Conservation (phyloP, 306 rosid genomes). For the Senna tora region DNA sequence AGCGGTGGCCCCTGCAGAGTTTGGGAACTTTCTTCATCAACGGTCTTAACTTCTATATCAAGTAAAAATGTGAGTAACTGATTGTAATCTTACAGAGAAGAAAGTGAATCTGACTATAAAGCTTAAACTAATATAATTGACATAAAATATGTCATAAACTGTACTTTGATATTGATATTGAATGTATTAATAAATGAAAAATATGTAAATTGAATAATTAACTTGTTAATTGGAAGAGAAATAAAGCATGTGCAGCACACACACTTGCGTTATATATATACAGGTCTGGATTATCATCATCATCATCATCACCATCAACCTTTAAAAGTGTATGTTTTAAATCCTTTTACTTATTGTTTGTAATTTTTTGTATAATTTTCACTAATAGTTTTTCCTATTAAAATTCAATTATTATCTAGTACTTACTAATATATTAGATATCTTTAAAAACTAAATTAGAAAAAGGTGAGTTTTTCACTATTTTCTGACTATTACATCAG, state of each 20-base stretch:
- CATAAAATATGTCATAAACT: conserved; percentile 21
- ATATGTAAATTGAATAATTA: conserved; percentile 26
- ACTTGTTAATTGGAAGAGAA: too few relatives aligned
- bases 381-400: conserved; percentile 9
- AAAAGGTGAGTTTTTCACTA: not conserved
- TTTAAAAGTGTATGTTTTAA: conserved; percentile 7
- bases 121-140: conserved; percentile 27
- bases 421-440: conserved; percentile 15
- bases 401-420: not conserved
- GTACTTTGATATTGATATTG: conserved; percentile 2
- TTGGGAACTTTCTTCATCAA: conserved; percentile 79
- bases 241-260: too few relatives aligned
- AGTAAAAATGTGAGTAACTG: conserved; percentile 69
- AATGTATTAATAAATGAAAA: not conserved
- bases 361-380: conserved; percentile 12
- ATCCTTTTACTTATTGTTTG: conserved; percentile 5
- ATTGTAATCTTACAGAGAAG: conserved; percentile 24
- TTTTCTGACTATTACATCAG: conserved; percentile 12
- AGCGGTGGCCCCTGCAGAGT: conserved; percentile 83
- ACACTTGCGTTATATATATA: too few relatives aligned
- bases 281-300: conserved; percentile 10
- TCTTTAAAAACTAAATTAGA: not conserved
- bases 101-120: conserved; percentile 1
- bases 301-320: too few relatives aligned
- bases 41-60: conserved; percentile 56